Base-by-base conservation (phyloP, 495 filamentous ascomycete genomes). In the Penicillium antarcticum region DNA sequence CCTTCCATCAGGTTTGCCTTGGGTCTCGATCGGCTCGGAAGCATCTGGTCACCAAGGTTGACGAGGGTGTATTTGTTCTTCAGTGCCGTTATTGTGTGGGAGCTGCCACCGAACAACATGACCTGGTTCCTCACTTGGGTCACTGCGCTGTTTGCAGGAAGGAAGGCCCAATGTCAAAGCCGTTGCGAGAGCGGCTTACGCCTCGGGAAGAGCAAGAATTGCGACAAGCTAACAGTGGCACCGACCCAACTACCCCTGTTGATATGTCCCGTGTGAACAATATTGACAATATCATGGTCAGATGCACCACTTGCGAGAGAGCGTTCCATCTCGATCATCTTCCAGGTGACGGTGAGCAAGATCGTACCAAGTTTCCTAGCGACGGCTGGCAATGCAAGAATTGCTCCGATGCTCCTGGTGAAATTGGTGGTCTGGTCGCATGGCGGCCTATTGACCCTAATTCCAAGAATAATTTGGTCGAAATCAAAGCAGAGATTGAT, bases 41-140 rank as follows among this genome's bases (percentile, higher is more conserved):
- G 5, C 94, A 97, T 68, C 74, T 92, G n/a, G 89, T 95, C 19
- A 97, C 94, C n/a, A 97, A 96, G 65, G 73, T 97, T 41, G 82
- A 71, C 4, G 72, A 83, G 4, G 83, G 85, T 12, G 73, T 87
- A 13, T 97, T 94, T 57, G 84, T 97, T 34, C 71, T 97, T 32
- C 95, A 99, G 64, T 99, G 95, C 66, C 84, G 82, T 49, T 87
- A 85, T 36, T 99, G 95, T 60, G 73, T 97, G 37, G 83, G 87
- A 18, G 60, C 72, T 14, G 32, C 73, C 75, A 45, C 79, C 80
- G 43, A 92, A 88, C 57, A 7, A 29, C 88, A 97, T 56, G 52
- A 62, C 1, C 74, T 75, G 3, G 80, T 80, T 4, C 92, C 95
- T 0, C 75, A 85, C 52, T 79, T 87, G 26, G 83, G 86, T 44